A percentile compares a stretch with the other conserved stretches of the same genome.
phyloP scores from a whole-genome alignment of 2,329 filamentous ascomycete genomes.

The Paramyrothecium roridum region DNA sequence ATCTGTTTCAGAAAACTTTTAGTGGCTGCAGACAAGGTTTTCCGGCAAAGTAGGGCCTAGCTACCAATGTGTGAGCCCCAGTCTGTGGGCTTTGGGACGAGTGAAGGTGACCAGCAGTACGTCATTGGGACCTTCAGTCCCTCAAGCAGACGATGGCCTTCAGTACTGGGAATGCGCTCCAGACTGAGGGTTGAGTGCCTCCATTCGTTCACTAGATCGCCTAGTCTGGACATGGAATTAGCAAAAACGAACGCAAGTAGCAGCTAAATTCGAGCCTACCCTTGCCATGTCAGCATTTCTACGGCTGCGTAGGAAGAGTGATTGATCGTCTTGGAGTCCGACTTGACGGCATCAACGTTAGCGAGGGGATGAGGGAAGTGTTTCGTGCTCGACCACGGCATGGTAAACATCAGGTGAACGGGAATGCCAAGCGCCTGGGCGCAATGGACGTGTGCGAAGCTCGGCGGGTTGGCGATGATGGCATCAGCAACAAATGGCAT shows the following conservation, averaged over 20 bases:
- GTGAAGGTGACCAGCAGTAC: conserved; percentile 64
- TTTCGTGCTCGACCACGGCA: neutral
- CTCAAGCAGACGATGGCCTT: conserved; percentile 57
- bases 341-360: neutral
- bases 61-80: conserved; percentile 46
- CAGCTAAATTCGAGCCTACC: conserved; percentile 22
- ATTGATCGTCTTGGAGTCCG: neutral
- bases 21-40: conserved; percentile 14
- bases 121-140: conserved; percentile 60
- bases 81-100: conserved; percentile 59
- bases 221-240: conserved; percentile 34
- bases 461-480: conserved; percentile 1
- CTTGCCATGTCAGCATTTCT: conserved; percentile 71
- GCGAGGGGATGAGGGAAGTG: neutral
- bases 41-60: conserved; percentile 24
- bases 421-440: conserved; percentile 1
- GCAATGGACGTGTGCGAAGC: conserved; percentile 1
- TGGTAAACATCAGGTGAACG: neutral
- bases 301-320: conserved; percentile 39
- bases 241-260: neutral
- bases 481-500: neutral
- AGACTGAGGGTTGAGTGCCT: conserved; percentile 56
- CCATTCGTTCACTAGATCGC: conserved; percentile 67
- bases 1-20: conserved; percentile 9
- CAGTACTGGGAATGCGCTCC: conserved; percentile 56